Conservation (phyloP, 495 filamentous ascomycete genomes). For the Neurospora sp. region DNA sequence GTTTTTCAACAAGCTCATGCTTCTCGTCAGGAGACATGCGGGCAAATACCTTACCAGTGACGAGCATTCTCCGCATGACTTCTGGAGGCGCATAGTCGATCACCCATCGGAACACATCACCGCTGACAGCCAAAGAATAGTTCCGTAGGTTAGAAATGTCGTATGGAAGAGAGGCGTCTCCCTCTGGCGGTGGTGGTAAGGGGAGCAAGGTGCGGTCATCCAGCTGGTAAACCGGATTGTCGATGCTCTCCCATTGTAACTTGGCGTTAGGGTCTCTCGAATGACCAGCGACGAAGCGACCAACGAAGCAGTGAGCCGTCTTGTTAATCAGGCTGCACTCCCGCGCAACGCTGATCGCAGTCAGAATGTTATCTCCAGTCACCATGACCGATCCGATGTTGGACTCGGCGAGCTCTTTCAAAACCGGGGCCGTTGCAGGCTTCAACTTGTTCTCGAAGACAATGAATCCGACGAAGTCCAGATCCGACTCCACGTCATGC, state of each 20-base stretch:
- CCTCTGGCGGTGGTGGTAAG: constrained; percentile 51
- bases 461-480: constrained; percentile 91
- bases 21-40: constrained; percentile 99
- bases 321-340: constrained; percentile 79
- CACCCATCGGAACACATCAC: constrained; percentile 94
- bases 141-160: constrained; percentile 67
- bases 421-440: constrained; percentile 61
- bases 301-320: constrained; percentile 80
- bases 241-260: constrained; percentile 85
- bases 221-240: constrained; percentile 64
- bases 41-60: constrained; percentile 86
- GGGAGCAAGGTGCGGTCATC: constrained; percentile 74
- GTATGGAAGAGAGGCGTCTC: constrained; percentile 76
- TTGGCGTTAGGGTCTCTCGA: constrained; percentile 55
- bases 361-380: constrained; percentile 97
- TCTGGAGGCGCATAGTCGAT: constrained; percentile 78
- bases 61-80: constrained; percentile 73
- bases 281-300: constrained; percentile 74
- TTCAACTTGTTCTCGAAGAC: constrained; percentile 99
- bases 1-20: constrained; percentile 92
- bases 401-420: constrained; percentile 74
- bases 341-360: constrained; percentile 89
- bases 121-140: constrained; percentile 80
- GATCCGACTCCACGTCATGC: constrained; percentile 64
- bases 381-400: constrained; percentile 92